Conservation (phyloP, 345 rosid species). For the Populus pruinosa region DNA sequence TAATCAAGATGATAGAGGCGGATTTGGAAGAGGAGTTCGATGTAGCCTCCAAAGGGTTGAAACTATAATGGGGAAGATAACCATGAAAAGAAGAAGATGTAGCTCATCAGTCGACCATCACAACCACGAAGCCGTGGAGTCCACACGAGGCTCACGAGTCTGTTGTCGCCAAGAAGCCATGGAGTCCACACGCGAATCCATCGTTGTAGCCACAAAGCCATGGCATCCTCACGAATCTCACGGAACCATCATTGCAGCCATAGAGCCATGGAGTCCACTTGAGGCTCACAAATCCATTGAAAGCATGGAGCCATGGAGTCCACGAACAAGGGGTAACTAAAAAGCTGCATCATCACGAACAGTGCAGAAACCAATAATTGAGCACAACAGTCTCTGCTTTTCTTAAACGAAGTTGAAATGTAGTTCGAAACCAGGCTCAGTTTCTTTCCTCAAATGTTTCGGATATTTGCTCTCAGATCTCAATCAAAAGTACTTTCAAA, state of each 20-base stretch:
- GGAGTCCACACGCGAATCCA: background rate
- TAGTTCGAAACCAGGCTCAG: background rate
- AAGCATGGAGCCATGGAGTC: background rate
- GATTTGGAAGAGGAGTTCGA: no score
- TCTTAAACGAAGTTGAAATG: background rate
- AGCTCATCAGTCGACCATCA: no score
- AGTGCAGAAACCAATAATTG: background rate
- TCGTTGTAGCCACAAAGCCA: background rate
- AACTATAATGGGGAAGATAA: no score
- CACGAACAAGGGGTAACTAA: no score
- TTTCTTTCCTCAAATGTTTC: background rate
- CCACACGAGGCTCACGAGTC: background rate
- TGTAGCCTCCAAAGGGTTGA: accelerated
- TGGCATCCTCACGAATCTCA: background rate
- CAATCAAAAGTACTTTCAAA: no score
- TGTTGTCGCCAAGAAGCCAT: background rate
- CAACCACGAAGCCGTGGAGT: background rate
- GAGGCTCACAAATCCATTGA: background rate
- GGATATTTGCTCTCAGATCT: no score
- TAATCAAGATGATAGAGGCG: no score
- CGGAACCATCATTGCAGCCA: background rate
- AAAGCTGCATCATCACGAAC: no score
- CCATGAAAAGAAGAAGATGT: no score
- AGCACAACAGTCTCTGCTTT: background rate
- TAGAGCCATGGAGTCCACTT: background rate